These are phyloP conservation scores for Aspergillus nanangensis DNA, from an alignment of 495 filamentous ascomycete genomes.

Conservation along the genomic window DNA sequence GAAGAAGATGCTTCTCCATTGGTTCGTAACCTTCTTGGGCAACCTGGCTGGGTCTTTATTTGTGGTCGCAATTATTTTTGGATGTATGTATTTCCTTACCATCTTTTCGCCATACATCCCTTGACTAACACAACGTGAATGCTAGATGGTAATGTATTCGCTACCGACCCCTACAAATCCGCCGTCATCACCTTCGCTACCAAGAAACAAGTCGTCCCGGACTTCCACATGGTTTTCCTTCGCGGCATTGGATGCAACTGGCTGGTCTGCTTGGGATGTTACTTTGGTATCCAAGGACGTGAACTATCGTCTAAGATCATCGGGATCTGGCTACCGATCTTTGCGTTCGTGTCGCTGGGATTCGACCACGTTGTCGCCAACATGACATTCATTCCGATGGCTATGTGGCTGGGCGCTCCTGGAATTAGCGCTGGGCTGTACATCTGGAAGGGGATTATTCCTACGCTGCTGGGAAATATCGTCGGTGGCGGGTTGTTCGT, in stretches of 20 bases:
- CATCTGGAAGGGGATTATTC: conserved; percentile 63
- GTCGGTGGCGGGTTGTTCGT: conserved; percentile 51
- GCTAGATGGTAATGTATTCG: conserved; percentile 53
- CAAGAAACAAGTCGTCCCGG: conserved; percentile 50
- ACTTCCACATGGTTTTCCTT: conserved; percentile 57
- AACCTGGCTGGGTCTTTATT: conserved; percentile 59
- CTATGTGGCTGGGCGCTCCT: conserved; percentile 49
- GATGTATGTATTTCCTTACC: conserved; percentile 36
- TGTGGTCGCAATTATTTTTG: conserved; percentile 53
- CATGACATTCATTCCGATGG: conserved; percentile 60
- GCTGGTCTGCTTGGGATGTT: conserved; percentile 59
- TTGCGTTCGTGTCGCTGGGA: conserved; percentile 54
- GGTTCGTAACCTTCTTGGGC: conserved; percentile 54
- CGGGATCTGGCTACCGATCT: conserved; percentile 62
- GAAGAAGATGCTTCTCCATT: conserved; percentile 47
- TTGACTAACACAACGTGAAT: conserved; percentile 1
- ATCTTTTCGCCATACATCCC: not conserved
- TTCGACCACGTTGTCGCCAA: conserved; percentile 63
- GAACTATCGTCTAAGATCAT: conserved; percentile 53
- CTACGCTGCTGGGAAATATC: conserved; percentile 53
- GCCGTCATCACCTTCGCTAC: conserved; percentile 49
- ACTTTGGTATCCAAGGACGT: conserved; percentile 51
- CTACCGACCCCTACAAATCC: conserved; percentile 42
- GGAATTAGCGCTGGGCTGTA: conserved; percentile 49
- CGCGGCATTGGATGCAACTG: conserved; percentile 61